These are phyloP conservation scores for Paecilomyces variotii DNA, from an alignment of 2,329 filamentous ascomycete genomes.

Conservation along the genomic window DNA sequence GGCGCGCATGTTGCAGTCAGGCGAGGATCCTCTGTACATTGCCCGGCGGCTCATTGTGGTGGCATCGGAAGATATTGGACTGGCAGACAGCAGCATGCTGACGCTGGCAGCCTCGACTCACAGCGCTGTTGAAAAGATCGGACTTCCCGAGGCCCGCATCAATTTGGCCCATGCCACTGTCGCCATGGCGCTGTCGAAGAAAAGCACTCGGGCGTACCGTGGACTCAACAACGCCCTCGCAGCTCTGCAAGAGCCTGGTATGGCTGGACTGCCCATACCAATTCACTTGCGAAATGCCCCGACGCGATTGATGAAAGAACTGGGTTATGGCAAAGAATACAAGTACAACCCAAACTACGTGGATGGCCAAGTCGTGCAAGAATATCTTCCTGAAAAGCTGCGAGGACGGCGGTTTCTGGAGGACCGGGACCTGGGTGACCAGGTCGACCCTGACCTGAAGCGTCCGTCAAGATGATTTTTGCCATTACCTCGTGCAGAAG, in stretches of 20 bases:
- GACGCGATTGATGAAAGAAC: constrained; percentile 83
- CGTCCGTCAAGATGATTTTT: neutral
- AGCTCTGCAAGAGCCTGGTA: constrained; percentile 71
- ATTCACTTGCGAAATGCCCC: constrained; percentile 87
- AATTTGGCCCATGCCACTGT: constrained; percentile 81
- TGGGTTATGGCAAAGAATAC: constrained; percentile 85
- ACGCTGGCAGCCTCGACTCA: constrained; percentile 79
- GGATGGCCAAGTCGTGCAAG: constrained; percentile 73
- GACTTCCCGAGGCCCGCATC: constrained; percentile 84
- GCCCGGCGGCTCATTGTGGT: constrained; percentile 91
- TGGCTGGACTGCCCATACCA: constrained; percentile 74
- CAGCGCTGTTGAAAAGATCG: constrained; percentile 82
- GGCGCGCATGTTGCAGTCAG: constrained; percentile 88
- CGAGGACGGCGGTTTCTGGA: constrained; percentile 67
- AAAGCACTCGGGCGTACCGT: constrained; percentile 81
- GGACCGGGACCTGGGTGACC: constrained; percentile 67
- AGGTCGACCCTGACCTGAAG: constrained; percentile 62
- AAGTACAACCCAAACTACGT: constrained; percentile 93
- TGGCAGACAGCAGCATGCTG: constrained; percentile 79
- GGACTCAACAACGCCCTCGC: constrained; percentile 72
- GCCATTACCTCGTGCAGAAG: neutral
- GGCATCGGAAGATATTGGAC: constrained; percentile 84
- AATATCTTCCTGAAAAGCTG: constrained; percentile 78
- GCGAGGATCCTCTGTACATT: constrained; percentile 88
- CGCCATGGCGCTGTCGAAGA: constrained; percentile 70